phyloP scores from a whole-genome alignment of 2,329 filamentous ascomycete species.

The Beauveria sp. region DNA sequence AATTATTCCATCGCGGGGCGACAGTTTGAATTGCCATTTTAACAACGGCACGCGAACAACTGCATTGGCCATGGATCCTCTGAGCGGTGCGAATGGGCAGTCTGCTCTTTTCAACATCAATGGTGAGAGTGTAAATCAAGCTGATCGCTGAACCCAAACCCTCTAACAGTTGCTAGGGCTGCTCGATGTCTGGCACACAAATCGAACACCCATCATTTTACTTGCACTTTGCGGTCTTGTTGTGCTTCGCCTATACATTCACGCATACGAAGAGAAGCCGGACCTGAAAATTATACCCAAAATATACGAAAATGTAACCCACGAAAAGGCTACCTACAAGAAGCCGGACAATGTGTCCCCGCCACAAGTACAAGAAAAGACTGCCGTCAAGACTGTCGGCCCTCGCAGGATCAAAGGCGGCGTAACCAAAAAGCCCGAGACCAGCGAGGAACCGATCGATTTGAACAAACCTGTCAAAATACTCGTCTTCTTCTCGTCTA shows the following conservation, averaged over 20 bases:
- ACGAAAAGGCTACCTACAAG: slow-evolving; percentile 16
- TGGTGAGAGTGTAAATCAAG: slow-evolving; percentile 9
- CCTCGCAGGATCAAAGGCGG: slow-evolving; percentile 44
- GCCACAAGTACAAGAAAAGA: slow-evolving; percentile 18
- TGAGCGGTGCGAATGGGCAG: neutral
- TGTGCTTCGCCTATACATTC: slow-evolving; percentile 35
- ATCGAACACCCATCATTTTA: slow-evolving; percentile 38
- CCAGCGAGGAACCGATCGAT: slow-evolving; percentile 20
- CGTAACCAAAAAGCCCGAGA: slow-evolving; percentile 24
- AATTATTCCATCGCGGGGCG: slow-evolving; percentile 17
- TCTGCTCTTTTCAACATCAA: slow-evolving; percentile 5
- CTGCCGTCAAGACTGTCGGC: slow-evolving; percentile 27
- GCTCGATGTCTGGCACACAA: slow-evolving; percentile 38
- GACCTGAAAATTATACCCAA: slow-evolving; percentile 31
- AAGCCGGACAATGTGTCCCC: slow-evolving; percentile 1
- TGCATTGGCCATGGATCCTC: slow-evolving; percentile 13
- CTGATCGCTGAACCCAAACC: neutral
- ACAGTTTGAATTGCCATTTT: slow-evolving; percentile 3
- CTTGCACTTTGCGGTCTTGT: slow-evolving; percentile 30
- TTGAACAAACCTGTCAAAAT: slow-evolving; percentile 53
- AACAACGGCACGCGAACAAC: slow-evolving; percentile 9
- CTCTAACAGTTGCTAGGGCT: slow-evolving; percentile 21
- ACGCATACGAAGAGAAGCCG: slow-evolving; percentile 27
- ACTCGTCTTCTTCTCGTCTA: slow-evolving; percentile 80
- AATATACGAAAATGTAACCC: slow-evolving; percentile 22